A percentile compares a stretch with the other conserved stretches of the same genome.
Evolutionary conservation across 495 filamentous ascomycete species (phyloP).

Genomic region (Xylaria grammica): DNA sequence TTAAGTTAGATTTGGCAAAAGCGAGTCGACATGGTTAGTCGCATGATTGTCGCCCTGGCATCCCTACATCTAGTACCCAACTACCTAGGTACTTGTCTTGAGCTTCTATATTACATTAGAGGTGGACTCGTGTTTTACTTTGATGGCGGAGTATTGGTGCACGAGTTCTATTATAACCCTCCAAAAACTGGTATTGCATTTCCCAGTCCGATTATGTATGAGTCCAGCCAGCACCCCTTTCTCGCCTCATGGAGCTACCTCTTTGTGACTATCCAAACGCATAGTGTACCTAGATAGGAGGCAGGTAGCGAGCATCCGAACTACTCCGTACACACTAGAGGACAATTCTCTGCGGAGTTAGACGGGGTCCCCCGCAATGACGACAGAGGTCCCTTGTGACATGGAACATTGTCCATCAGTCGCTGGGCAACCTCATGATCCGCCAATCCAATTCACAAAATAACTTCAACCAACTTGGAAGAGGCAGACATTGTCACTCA

Average conservation of each 20-base stretch:
- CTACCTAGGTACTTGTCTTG: neutral
- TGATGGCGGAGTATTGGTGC: too few relatives aligned
- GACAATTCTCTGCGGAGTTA: too few relatives aligned
- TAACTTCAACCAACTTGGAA: neutral
- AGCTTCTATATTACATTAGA: neutral
- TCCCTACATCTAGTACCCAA: neutral
- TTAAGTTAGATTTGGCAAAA: slow-evolving; percentile 18
- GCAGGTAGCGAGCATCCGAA: too few relatives aligned
- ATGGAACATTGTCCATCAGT: neutral
- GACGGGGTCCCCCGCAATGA: neutral
- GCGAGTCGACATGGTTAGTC: neutral
- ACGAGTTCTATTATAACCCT: too few relatives aligned
- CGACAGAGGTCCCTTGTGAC: neutral
- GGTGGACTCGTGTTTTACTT: too few relatives aligned
- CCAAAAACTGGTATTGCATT: too few relatives aligned
- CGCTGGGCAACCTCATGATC: neutral
- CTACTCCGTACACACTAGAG: too few relatives aligned
- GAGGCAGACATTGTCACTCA: neutral
- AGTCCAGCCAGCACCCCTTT: too few relatives aligned
- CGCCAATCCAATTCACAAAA: neutral
- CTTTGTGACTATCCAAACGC: too few relatives aligned
- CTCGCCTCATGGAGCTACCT: too few relatives aligned
- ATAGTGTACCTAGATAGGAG: neutral
- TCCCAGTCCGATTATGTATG: too few relatives aligned
- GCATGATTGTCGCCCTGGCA: slow-evolving; percentile 6